Conservation (phyloP, 2,329 filamentous ascomycete species). For the Akanthomyces uredinophilus region DNA sequence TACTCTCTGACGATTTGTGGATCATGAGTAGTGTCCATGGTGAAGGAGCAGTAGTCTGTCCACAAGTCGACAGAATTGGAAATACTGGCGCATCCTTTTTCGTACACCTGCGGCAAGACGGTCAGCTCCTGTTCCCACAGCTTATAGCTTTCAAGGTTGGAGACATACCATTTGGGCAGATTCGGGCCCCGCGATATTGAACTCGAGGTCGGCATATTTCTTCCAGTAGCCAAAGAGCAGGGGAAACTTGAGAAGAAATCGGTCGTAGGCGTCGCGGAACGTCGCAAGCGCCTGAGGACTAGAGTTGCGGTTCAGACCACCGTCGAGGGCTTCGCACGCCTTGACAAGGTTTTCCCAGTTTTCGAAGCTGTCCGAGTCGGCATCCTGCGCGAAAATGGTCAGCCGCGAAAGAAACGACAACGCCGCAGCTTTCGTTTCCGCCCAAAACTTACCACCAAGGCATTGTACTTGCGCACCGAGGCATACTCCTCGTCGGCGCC, state of each 20-base stretch:
- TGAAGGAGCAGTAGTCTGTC: slow-evolving; percentile 97
- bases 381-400: slow-evolving; percentile 37
- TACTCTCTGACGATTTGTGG: slow-evolving; percentile 98
- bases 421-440: not conserved
- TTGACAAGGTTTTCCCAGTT: slow-evolving; percentile 89
- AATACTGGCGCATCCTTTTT: slow-evolving; percentile 89
- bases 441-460: slow-evolving; percentile 59
- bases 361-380: slow-evolving; percentile 86
- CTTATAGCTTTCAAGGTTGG: not conserved
- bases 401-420: not conserved
- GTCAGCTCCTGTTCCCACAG: slow-evolving; percentile 15
- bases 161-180: slow-evolving; percentile 87
- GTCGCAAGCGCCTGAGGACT: slow-evolving; percentile 88
- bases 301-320: slow-evolving; percentile 92
- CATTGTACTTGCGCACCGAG: slow-evolving; percentile 73
- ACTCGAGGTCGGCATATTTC: slow-evolving; percentile 97
- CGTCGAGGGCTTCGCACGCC: slow-evolving; percentile 78
- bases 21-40: slow-evolving; percentile 95
- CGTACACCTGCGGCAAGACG: slow-evolving; percentile 67
- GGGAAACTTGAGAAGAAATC: slow-evolving; percentile 90
- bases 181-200: slow-evolving; percentile 93
- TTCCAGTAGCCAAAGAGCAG: slow-evolving; percentile 99
- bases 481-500: slow-evolving; percentile 75
- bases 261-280: slow-evolving; percentile 82
- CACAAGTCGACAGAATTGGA: slow-evolving; percentile 92